A percentile compares a stretch with the other conserved stretches of the same genome.
phyloP scores from a whole-genome alignment of 495 filamentous ascomycete species.

The Trichoderma erinaceum region DNA sequence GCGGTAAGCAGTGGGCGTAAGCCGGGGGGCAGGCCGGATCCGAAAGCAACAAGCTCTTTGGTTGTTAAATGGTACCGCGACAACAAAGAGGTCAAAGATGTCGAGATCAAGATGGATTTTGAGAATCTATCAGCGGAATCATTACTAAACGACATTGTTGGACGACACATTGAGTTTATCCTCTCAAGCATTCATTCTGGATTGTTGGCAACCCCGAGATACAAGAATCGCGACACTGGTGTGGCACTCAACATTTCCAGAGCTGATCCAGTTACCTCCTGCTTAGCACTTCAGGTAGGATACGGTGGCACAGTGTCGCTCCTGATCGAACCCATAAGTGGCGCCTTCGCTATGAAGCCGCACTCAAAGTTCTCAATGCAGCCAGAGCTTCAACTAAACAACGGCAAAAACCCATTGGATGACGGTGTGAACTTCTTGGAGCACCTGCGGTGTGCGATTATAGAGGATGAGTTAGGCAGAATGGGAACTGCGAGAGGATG shows the following conservation, averaged over 20 bases:
- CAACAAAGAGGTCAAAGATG: constrained; percentile 61
- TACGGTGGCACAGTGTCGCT: constrained; percentile 51
- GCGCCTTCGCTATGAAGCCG: constrained; percentile 48
- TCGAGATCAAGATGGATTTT: constrained; percentile 57
- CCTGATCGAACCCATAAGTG: constrained; percentile 61
- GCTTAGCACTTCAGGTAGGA: constrained; percentile 62
- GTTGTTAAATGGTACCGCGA: constrained; percentile 80
- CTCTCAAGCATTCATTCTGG: constrained; percentile 54
- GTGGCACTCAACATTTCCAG: constrained; percentile 49
- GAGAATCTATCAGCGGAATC: constrained; percentile 62
- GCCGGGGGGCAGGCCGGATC: constrained; percentile 21
- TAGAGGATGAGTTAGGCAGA: constrained; percentile 57
- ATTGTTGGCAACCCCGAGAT: constrained; percentile 52
- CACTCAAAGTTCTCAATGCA: constrained; percentile 33
- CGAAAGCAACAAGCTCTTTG: constrained; percentile 43
- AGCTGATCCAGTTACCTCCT: constrained; percentile 58
- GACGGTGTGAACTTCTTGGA: constrained; percentile 50
- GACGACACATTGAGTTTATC: constrained; percentile 62
- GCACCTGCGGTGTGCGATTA: constrained; percentile 49
- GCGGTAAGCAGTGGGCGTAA: constrained; percentile 62
- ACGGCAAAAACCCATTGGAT: constrained; percentile 43
- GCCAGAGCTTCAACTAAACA: constrained; percentile 49
- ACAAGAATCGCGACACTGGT: constrained; percentile 47
- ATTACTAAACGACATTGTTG: constrained; percentile 67
- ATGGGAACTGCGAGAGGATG: constrained; percentile 58